A percentile compares a stretch with the other conserved stretches of the same genome.
phyloP scores from a whole-genome alignment of 2,329 filamentous ascomycete species.

The Cyanodermella asteris region DNA sequence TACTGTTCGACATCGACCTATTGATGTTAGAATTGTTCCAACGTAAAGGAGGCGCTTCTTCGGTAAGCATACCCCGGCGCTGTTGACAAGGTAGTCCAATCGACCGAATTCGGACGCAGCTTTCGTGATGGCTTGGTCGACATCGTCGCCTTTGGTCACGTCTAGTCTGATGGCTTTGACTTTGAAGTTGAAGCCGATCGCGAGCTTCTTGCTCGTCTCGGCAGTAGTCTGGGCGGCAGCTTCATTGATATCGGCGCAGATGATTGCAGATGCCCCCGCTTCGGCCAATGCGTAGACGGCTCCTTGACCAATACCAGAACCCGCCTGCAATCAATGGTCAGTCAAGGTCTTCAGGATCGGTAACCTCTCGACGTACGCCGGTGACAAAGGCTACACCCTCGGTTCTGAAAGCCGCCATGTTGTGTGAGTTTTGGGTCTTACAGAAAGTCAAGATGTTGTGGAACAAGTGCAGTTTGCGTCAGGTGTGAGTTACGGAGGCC shows the following conservation, averaged over 20 bases:
- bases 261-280: slow-evolving; percentile 8
- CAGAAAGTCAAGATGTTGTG: too few relatives aligned
- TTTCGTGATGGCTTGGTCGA: slow-evolving; percentile 10
- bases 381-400: too few relatives aligned
- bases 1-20: not conserved
- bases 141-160: slow-evolving; percentile 7
- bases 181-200: slow-evolving; percentile 10
- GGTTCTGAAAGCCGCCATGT: too few relatives aligned
- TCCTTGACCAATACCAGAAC: slow-evolving; percentile 2
- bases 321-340: slow-evolving; percentile 3
- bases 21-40: too few relatives aligned
- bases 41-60: too few relatives aligned
- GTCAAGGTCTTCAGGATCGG: too few relatives aligned
- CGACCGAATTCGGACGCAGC: slow-evolving; percentile 9
- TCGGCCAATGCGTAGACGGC: slow-evolving; percentile 8
- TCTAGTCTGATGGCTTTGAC: slow-evolving; percentile 10
- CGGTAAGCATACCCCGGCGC: slow-evolving; percentile 8
- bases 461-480: too few relatives aligned
- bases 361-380: too few relatives aligned
- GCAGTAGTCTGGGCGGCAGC: slow-evolving; percentile 7
- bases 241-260: slow-evolving; percentile 12
- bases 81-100: slow-evolving; percentile 12
- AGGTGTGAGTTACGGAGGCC: too few relatives aligned
- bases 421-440: too few relatives aligned
- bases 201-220: slow-evolving; percentile 10